These are phyloP conservation scores for Penicillium cinerascens DNA, from an alignment of 495 filamentous ascomycete genomes.

Conservation along the genomic window DNA sequence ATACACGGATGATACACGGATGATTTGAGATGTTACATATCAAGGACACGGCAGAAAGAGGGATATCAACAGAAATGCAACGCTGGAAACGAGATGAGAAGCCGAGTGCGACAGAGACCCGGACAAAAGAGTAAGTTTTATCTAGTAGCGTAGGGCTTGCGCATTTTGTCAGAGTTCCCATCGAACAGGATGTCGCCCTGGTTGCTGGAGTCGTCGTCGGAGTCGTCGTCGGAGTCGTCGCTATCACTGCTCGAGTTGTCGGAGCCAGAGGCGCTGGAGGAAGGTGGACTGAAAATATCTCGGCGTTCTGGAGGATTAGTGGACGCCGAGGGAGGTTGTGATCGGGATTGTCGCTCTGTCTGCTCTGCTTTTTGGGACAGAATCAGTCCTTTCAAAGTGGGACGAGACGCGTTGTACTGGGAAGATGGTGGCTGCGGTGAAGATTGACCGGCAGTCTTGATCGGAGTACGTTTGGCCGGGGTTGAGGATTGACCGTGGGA, in stretches of 20 bases:
- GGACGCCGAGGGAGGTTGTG: not conserved
- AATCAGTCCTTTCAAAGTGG: not conserved
- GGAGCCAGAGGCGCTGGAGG: not conserved
- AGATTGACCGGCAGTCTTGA: not conserved
- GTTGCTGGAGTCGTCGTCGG: not conserved
- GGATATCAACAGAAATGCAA: too few relatives aligned
- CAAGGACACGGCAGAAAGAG: too few relatives aligned
- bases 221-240: constrained; percentile 6
- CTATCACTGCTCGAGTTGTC: not conserved
- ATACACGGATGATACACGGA: too few relatives aligned
- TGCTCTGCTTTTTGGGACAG: not conserved
- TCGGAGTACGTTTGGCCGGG: not conserved
- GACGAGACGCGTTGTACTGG: not conserved
- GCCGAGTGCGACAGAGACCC: too few relatives aligned
- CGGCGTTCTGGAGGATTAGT: not conserved
- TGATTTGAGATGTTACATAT: too few relatives aligned
- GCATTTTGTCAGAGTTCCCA: constrained; percentile 10
- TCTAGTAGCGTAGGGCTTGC: not conserved
- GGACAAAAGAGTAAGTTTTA: not conserved
- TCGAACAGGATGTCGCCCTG: constrained; percentile 12
- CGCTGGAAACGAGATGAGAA: too few relatives aligned
- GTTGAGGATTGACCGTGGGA: not conserved
- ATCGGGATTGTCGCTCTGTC: not conserved
- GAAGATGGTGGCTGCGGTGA: not conserved
- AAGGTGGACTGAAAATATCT: not conserved